Percentiles rank a stretch among this genome's conserved stretches.
These are phyloP conservation scores for Paratinospora sagittata DNA, from an alignment of 164 flowering plant species.

Conservation along the genomic window DNA sequence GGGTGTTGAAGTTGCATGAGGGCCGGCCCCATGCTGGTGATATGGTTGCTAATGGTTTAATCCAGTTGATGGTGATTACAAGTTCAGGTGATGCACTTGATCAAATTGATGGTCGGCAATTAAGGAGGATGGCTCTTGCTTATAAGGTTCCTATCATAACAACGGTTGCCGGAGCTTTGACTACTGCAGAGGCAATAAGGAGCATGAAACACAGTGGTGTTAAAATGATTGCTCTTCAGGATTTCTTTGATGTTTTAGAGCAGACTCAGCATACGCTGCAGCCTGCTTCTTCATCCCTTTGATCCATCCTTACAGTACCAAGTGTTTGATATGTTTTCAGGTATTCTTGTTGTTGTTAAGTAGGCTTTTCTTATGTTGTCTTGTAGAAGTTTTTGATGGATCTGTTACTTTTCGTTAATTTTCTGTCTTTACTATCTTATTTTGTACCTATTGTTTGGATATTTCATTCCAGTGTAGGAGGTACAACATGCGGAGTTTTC, in stretches of 20 bases:
- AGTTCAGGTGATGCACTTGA: slow-evolving; percentile 86
- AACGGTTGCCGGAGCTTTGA: slow-evolving; percentile 80
- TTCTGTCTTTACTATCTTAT: slow-evolving; percentile 12
- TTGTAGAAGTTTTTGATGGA: background rate
- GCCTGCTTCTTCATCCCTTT: slow-evolving; percentile 34
- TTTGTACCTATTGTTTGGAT: no score
- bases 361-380: background rate
- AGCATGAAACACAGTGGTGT: slow-evolving; percentile 60
- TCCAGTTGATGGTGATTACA: slow-evolving; percentile 91
- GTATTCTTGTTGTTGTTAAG: slow-evolving; percentile 2
- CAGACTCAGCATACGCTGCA: slow-evolving; percentile 32
- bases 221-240: slow-evolving; percentile 78
- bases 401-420: slow-evolving; percentile 12
- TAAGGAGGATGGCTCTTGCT: slow-evolving; percentile 89
- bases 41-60: slow-evolving; percentile 76
- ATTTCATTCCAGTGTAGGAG: slow-evolving; percentile 5
- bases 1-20: slow-evolving; percentile 88
- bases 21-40: slow-evolving; percentile 93
- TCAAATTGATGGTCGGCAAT: slow-evolving; percentile 67
- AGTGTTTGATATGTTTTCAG: background rate
- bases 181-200: slow-evolving; percentile 70
- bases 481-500: slow-evolving; percentile 10
- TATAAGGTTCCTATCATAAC: slow-evolving; percentile 86
- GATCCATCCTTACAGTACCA: background rate
- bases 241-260: slow-evolving; percentile 41